These are phyloP conservation scores for Plasmodium vivax DNA, from an alignment of 169 alveolate genomes.

Conservation along the genomic window DNA sequence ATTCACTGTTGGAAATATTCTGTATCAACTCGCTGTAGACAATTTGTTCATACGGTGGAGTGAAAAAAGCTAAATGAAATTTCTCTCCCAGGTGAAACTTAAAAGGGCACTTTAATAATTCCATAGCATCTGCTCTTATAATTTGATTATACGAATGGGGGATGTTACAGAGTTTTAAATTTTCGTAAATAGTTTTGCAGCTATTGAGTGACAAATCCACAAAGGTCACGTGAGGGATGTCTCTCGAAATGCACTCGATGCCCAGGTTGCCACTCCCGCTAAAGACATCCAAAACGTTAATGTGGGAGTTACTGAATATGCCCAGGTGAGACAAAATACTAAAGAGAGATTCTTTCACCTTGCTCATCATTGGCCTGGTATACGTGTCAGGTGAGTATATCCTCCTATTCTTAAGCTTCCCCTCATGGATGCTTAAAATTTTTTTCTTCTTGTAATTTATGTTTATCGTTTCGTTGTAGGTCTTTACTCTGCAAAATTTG, in stretches of 20 bases:
- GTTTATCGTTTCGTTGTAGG: slow-evolving; percentile 43
- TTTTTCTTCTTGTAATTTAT: slow-evolving; percentile 61
- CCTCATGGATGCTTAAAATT: slow-evolving; percentile 69
- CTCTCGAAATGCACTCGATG: slow-evolving; percentile 86
- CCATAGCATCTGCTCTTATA: slow-evolving; percentile 85
- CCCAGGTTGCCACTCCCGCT: slow-evolving; percentile 90
- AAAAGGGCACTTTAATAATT: slow-evolving; percentile 76
- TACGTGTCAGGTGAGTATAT: slow-evolving; percentile 78
- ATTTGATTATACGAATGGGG: slow-evolving; percentile 78
- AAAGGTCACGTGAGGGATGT: slow-evolving; percentile 81
- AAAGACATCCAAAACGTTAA: slow-evolving; percentile 83
- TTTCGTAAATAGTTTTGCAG: slow-evolving; percentile 80
- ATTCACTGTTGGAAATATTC: slow-evolving; percentile 78
- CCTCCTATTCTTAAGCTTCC: slow-evolving; percentile 78
- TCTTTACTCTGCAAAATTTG: slow-evolving; percentile 41
- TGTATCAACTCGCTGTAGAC: slow-evolving; percentile 79
- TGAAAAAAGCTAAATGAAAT: slow-evolving; percentile 81
- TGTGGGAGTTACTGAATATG: slow-evolving; percentile 49
- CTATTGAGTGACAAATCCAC: slow-evolving; percentile 82
- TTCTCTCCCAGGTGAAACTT: slow-evolving; percentile 77
- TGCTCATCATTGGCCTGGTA: slow-evolving; percentile 85
- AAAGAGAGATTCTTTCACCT: slow-evolving; percentile 79
- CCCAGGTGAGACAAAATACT: slow-evolving; percentile 76
- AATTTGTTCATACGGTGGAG: slow-evolving; percentile 88
- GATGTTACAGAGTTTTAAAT: neutral